phyloP scores from a whole-genome alignment of 73 alveolate genomes.

The Stentor coeruleus region DNA sequence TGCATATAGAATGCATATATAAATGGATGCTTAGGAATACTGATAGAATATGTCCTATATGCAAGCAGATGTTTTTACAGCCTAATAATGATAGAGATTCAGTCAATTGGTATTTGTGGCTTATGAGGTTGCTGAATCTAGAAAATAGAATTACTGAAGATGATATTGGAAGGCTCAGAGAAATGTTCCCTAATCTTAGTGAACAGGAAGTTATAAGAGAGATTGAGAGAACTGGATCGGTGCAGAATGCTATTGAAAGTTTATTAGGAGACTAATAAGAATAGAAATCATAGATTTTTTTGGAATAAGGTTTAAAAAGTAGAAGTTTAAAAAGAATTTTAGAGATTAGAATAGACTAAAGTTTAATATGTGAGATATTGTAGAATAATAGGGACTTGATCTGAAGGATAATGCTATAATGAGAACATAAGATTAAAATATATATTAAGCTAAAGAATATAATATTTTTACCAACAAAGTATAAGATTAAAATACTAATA shows the following conservation, averaged over 20 bases:
- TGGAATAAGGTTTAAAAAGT: too few relatives aligned
- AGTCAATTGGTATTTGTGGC: neutral
- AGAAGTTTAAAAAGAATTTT: too few relatives aligned
- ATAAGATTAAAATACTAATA: too few relatives aligned
- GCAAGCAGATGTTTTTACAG: conserved; percentile 13
- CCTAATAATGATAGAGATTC: too few relatives aligned
- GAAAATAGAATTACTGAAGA: neutral
- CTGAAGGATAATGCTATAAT: too few relatives aligned
- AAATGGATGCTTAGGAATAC: conserved; percentile 15
- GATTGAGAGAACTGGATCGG: conserved; percentile 13
- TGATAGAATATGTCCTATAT: conserved; percentile 18
- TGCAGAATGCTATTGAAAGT: neutral
- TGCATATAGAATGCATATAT: conserved; percentile 1
- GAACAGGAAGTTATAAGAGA: neutral
- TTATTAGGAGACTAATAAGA: neutral
- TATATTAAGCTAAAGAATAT: too few relatives aligned
- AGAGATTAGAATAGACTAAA: too few relatives aligned
- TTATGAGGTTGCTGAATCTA: neutral
- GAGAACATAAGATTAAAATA: too few relatives aligned
- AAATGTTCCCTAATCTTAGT: neutral
- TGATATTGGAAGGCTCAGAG: neutral
- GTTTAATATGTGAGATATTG: too few relatives aligned
- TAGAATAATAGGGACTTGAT: too few relatives aligned
- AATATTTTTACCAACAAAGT: too few relatives aligned
- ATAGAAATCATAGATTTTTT: too few relatives aligned